phyloP scores from a whole-genome alignment of 805 yeast genomes.

The Hanseniaspora opuntiae region DNA sequence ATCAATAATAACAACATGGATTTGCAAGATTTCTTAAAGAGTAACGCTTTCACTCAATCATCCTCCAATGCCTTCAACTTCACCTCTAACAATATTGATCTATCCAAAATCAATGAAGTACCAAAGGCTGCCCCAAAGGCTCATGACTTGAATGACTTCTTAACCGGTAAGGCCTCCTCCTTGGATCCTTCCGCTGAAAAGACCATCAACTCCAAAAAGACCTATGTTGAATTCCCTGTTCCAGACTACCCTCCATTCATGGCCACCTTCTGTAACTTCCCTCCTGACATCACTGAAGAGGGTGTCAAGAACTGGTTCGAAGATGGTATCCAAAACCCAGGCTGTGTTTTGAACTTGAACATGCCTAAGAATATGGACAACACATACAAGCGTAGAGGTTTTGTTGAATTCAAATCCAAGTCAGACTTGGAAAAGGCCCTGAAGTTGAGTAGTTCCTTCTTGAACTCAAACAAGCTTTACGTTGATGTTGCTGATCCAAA shows the following conservation, averaged over 20 bases:
- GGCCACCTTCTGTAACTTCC: constrained; percentile 77
- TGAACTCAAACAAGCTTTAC: constrained; percentile 58
- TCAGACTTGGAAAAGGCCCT: constrained; percentile 67
- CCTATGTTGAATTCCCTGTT: constrained; percentile 51
- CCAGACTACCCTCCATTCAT: constrained; percentile 88
- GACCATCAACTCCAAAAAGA: constrained; percentile 32
- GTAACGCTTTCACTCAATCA: constrained; percentile 45
- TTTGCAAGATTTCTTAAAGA: constrained; percentile 71
- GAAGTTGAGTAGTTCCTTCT: constrained; percentile 51
- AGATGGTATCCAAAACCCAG: constrained; percentile 36
- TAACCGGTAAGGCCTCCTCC: constrained; percentile 24
- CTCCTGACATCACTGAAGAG: constrained; percentile 65
- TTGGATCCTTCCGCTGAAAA: constrained; percentile 27
- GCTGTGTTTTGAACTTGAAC: constrained; percentile 48
- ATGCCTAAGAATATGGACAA: constrained; percentile 55
- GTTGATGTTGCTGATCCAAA: constrained; percentile 71
- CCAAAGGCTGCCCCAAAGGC: constrained; percentile 21
- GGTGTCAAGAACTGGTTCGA: constrained; percentile 49
- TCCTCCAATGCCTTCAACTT: constrained; percentile 43
- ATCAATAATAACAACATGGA: constrained; percentile 64
- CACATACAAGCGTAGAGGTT: constrained; percentile 75
- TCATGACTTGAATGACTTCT: constrained; percentile 19
- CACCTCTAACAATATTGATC: constrained; percentile 77
- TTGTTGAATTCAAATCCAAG: constrained; percentile 65
- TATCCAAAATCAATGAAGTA: constrained; percentile 44